Evolutionary conservation across 2,329 filamentous ascomycete genomes (phyloP), one percentile per base, ranked within the genome.

Genomic region (Chrysosporium queenslandicum): DNA sequence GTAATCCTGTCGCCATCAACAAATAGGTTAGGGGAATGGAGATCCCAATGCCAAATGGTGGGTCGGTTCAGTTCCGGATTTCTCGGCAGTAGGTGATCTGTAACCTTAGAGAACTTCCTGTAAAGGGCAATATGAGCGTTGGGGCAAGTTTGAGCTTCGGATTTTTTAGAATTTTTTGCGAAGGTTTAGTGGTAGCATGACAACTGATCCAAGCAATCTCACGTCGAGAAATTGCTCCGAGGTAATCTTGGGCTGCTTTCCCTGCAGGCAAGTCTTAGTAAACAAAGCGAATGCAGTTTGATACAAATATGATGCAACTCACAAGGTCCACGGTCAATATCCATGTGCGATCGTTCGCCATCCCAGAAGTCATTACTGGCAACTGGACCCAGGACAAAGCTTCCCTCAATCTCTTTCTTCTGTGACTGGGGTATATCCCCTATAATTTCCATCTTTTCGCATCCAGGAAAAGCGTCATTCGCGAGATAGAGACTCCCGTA

Each of bases 21-120:
- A 54, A 72, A 72, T 21, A 73, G 58, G 53, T 72, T 74, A 3
- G 60, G 59, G 18, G 64, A 54, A 56, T 68, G 67, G 25, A 73
- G 58, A 58, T 73, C 69, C 27, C 58, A 60, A 59, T 74, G 68
- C 66, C 64, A 71, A 25, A 74, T 53, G 12, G 61, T 61, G 14
- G 69, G 57, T 34, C 54, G 53, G 37, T 56, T 32, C 8, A 67
- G 32, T 3, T 53, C 46, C 16, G 59, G 32, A 12, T 64, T 52
- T 42, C 54, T 53, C 7, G 62, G 61, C 2, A 69, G 57, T 37
- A 71, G 53, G 53, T 61, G 61, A 36, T 63, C 58, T 23, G 58
- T 56, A 32, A 66, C 58, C 18, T 58, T 36, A 2, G 68, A 46
- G 52, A 63, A 71, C 50, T 60, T 67, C 21, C 63, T 50, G 27